Evolutionary conservation across 1,284 basidiomycete genomes (phyloP).

Genomic region (Puccinia coronata): DNA sequence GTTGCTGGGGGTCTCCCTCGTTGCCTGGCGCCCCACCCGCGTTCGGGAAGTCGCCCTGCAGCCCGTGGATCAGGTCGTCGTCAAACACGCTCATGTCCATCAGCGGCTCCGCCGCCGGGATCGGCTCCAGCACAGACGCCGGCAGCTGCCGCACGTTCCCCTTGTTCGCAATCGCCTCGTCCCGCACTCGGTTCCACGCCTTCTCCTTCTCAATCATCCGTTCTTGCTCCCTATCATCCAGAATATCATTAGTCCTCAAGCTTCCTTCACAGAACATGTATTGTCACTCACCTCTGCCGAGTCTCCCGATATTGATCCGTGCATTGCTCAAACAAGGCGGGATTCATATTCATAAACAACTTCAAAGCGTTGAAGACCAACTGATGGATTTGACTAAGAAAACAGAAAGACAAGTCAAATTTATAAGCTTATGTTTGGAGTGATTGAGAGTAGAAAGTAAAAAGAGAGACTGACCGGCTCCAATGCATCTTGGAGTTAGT

Average conservation of each 20-base stretch:
- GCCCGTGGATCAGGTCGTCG: conserved; percentile 43
- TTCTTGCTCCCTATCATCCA: conserved; percentile 52
- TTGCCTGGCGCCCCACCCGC: no score
- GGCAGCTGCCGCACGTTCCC: conserved; percentile 19
- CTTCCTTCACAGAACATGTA: neutral
- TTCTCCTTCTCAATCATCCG: conserved; percentile 52
- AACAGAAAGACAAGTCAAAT: neutral
- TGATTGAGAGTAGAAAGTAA: neutral
- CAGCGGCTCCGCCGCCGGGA: conserved; percentile 29
- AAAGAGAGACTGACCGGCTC: conserved; percentile 93
- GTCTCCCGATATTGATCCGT: conserved; percentile 91
- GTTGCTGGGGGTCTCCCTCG: no score
- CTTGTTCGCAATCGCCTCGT: conserved; percentile 53
- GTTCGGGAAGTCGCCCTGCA: conserved; percentile 20
- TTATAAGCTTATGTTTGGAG: conserved; percentile 25
- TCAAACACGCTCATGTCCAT: conserved; percentile 51
- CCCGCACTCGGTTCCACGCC: conserved; percentile 53
- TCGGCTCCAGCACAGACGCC: conserved; percentile 42
- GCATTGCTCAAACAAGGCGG: conserved; percentile 88
- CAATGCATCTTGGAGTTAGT: conserved; percentile 96
- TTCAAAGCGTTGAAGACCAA: conserved; percentile 99
- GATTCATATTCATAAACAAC: conserved; percentile 98
- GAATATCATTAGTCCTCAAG: neutral
- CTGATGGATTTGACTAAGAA: conserved; percentile 87
- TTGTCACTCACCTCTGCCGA: conserved; percentile 71